Conservation (phyloP, 2,329 filamentous ascomycete species). For the Curvularia eragrostidis region DNA sequence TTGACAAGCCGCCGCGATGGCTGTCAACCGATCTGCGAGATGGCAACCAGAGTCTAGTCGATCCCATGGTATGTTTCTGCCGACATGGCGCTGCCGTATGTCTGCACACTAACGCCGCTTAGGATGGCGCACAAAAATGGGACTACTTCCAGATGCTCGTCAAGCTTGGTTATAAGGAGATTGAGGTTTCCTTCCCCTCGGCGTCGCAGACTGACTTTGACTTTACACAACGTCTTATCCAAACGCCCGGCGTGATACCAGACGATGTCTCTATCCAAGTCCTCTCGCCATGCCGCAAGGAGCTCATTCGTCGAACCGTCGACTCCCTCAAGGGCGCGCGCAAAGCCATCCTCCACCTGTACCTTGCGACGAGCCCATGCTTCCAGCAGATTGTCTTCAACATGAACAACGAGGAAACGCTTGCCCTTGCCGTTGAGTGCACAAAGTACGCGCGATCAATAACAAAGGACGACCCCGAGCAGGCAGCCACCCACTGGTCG, state of each 20-base stretch:
- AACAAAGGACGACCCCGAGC: conserved; percentile 76
- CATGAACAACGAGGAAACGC: conserved; percentile 80
- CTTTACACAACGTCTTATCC: conserved; percentile 85
- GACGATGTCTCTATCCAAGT: conserved; percentile 94
- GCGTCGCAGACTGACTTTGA: conserved; percentile 96
- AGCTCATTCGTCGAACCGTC: conserved; percentile 88
- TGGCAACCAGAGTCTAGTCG: conserved; percentile 90
- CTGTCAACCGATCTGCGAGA: conserved; percentile 87
- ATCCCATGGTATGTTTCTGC: conserved; percentile 77
- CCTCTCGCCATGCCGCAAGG: conserved; percentile 87
- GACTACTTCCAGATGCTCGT: conserved; percentile 93
- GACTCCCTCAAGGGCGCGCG: conserved; percentile 88
- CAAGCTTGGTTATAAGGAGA: conserved; percentile 95
- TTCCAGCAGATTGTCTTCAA: conserved; percentile 92
- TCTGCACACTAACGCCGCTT: not conserved
- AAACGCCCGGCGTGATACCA: conserved; percentile 81
- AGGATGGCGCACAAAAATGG: conserved; percentile 96
- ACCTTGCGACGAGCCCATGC: conserved; percentile 94
- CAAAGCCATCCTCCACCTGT: conserved; percentile 94
- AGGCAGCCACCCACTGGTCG: conserved; percentile 69
- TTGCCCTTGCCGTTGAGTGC: conserved; percentile 84
- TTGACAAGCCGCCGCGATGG: conserved; percentile 89
- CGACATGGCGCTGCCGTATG: not conserved
- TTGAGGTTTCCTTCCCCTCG: conserved; percentile 94
- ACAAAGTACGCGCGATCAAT: conserved; percentile 85